These are phyloP conservation scores for Sporothrix curviconia DNA, from an alignment of 2,329 filamentous ascomycete genomes.

Conservation along the genomic window DNA sequence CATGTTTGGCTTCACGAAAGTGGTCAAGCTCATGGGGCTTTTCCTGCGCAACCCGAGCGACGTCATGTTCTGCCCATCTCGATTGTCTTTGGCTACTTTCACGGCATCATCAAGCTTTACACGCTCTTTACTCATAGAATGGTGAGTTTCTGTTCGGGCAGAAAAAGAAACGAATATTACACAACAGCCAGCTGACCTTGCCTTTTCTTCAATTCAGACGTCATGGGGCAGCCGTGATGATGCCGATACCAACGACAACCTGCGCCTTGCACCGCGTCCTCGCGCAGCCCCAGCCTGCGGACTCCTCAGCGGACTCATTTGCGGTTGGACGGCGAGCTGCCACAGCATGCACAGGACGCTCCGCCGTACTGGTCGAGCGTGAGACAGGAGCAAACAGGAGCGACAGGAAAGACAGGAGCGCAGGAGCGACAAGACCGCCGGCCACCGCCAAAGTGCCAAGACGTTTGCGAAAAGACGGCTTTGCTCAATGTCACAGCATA, in stretches of 20 bases:
- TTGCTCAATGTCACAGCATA: constrained; percentile 1
- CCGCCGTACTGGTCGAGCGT: background rate
- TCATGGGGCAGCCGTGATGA: constrained; percentile 93
- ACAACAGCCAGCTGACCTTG: constrained; percentile 1
- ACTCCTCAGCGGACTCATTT: constrained; percentile 40
- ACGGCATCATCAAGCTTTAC: constrained; percentile 87
- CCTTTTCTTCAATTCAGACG: constrained; percentile 57
- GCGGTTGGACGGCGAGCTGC: constrained; percentile 3
- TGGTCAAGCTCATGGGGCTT: constrained; percentile 81
- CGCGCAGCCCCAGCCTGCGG: constrained; percentile 28
- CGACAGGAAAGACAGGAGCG: no score
- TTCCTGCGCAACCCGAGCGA: constrained; percentile 80
- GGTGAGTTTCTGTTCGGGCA: constrained; percentile 40
- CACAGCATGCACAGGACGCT: constrained; percentile 3
- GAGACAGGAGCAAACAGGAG: background rate
- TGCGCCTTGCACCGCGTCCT: constrained; percentile 18
- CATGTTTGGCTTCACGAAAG: constrained; percentile 79
- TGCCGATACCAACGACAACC: constrained; percentile 70
- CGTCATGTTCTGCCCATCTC: constrained; percentile 76
- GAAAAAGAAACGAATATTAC: background rate
- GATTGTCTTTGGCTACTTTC: constrained; percentile 84
- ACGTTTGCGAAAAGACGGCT: constrained; percentile 14
- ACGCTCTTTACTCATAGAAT: constrained; percentile 75
- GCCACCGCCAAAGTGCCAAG: background rate
- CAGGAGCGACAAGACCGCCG: no score